A percentile compares a stretch with the other conserved stretches of the same genome.
These are phyloP conservation scores for Sambucus nigra DNA, from an alignment of 129 eudicot genomes.

Conservation along the genomic window DNA sequence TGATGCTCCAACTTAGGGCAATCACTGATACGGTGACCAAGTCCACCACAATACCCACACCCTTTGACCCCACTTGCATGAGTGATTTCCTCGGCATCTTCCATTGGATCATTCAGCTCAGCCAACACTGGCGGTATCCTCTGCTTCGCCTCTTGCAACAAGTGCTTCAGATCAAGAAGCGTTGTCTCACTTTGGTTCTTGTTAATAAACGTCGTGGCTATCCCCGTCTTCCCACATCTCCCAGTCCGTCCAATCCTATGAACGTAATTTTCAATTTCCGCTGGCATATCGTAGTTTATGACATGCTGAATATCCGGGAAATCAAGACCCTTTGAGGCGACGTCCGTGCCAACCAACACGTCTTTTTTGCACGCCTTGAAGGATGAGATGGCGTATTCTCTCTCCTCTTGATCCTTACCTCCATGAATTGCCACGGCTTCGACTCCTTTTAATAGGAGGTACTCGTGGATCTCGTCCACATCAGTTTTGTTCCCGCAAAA, in stretches of 20 bases:
- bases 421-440: slow-evolving; percentile 79
- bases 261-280: slow-evolving; percentile 71
- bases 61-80: slow-evolving; percentile 77
- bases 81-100: slow-evolving; percentile 50
- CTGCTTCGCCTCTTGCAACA: slow-evolving; percentile 76
- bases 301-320: slow-evolving; percentile 86
- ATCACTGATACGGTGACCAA: slow-evolving; percentile 63
- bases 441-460: slow-evolving; percentile 67
- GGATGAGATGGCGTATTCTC: slow-evolving; percentile 67
- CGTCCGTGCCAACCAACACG: slow-evolving; percentile 62
- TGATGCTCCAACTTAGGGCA: slow-evolving; percentile 79
- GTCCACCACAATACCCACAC: slow-evolving; percentile 78
- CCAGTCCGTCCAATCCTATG: slow-evolving; percentile 86
- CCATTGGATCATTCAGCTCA: slow-evolving; percentile 64
- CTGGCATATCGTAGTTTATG: slow-evolving; percentile 84
- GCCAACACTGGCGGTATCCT: slow-evolving; percentile 82
- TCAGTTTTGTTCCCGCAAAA: slow-evolving; percentile 74
- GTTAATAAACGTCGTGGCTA: slow-evolving; percentile 70
- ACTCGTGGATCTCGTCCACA: slow-evolving; percentile 79
- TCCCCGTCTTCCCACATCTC: slow-evolving; percentile 80
- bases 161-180: slow-evolving; percentile 69
- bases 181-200: slow-evolving; percentile 87
- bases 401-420: slow-evolving; percentile 83
- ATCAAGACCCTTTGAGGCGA: slow-evolving; percentile 81
- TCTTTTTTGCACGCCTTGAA: slow-evolving; percentile 62